Conservation (phyloP, 2,329 filamentous ascomycete species). For the Aspergillus aculeatinus region DNA sequence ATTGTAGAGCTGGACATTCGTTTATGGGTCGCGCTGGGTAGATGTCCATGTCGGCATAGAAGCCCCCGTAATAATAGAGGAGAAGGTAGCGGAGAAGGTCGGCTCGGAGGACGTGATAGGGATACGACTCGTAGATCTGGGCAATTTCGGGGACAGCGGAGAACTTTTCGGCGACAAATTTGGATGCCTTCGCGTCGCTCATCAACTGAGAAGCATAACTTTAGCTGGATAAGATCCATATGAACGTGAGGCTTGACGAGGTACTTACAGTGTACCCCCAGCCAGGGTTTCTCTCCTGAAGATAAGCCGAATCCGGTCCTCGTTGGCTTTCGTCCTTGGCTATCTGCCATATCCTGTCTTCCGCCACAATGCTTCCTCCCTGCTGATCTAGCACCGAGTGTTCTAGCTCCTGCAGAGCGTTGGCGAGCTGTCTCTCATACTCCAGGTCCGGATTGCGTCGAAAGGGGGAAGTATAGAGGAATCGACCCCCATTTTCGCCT, state of each 20-base stretch:
- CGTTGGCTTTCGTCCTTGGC: constrained; percentile 14
- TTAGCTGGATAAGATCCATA: neutral
- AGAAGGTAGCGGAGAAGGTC: constrained; percentile 44
- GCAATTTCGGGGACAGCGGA: constrained; percentile 29
- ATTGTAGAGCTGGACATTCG: constrained; percentile 27
- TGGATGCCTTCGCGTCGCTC: constrained; percentile 26
- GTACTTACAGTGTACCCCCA: constrained; percentile 30
- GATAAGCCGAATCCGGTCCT: constrained; percentile 25
- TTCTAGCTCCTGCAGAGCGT: constrained; percentile 28
- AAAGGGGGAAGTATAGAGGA: constrained; percentile 30
- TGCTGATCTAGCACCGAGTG: constrained; percentile 9
- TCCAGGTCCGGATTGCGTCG: constrained; percentile 28
- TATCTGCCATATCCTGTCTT: constrained; percentile 34
- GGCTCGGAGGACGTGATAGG: constrained; percentile 53
- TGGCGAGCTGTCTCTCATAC: constrained; percentile 26
- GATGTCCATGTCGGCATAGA: constrained; percentile 37
- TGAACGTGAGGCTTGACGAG: neutral
- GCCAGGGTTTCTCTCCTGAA: constrained; percentile 28
- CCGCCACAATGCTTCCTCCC: constrained; percentile 9
- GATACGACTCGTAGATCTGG: constrained; percentile 31
- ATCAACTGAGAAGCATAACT: constrained; percentile 22
- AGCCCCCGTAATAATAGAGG: constrained; percentile 38
- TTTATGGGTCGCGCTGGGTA: constrained; percentile 30
- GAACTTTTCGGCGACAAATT: constrained; percentile 28
- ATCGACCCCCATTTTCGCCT: constrained; percentile 24